These are phyloP conservation scores for Silene latifolia DNA, from an alignment of 148 eudicot genomes.

Conservation along the genomic window DNA sequence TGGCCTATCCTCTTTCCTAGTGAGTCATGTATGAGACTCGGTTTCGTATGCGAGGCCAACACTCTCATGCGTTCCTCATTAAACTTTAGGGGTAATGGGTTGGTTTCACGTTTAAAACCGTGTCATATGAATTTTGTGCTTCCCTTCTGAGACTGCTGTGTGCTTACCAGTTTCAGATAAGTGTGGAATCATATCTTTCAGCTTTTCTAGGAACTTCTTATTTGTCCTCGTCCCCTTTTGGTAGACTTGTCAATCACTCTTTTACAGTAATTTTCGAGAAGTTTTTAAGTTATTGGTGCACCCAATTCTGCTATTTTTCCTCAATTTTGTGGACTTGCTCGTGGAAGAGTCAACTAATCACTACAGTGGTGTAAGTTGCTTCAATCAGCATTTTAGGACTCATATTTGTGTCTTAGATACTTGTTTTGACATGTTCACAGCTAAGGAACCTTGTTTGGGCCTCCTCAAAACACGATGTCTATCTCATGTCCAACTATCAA, in stretches of 20 bases:
- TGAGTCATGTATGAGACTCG: background rate
- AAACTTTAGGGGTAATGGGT: no score
- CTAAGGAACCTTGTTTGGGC: slow-evolving; percentile 62
- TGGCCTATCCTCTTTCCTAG: background rate
- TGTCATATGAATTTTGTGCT: no score
- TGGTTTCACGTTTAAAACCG: no score
- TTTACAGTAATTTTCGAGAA: background rate
- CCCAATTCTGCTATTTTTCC: background rate
- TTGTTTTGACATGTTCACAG: slow-evolving; percentile 35
- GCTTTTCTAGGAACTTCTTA: background rate
- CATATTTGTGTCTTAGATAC: background rate
- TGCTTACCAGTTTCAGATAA: background rate
- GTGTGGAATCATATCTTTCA: background rate
- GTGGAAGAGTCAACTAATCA: background rate
- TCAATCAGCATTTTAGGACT: background rate
- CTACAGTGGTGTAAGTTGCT: background rate
- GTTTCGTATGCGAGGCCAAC: background rate
- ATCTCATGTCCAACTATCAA: slow-evolving; percentile 78
- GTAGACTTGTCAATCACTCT: background rate
- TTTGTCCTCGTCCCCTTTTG: background rate
- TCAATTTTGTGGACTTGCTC: background rate
- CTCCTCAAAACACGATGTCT: slow-evolving; percentile 55
- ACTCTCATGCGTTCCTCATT: background rate
- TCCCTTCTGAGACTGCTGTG: no score
- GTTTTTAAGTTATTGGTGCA: background rate